Base-by-base conservation (phyloP, 306 rosid species). In the Erythrophleum fordii region DNA sequence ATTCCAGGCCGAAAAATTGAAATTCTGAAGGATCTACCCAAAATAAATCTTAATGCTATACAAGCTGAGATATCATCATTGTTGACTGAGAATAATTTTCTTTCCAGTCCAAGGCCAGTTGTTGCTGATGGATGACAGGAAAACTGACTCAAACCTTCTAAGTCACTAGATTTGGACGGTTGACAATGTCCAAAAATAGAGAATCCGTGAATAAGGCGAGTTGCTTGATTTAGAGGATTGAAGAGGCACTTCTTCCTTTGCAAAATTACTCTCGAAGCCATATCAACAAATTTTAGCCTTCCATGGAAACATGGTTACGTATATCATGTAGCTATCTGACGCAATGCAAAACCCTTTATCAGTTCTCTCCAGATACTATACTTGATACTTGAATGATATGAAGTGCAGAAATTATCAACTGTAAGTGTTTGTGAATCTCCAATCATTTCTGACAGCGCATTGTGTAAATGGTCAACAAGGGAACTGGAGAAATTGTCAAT, bases 181-280 rank as follows among this genome's bases (percentile, higher is more conserved):
- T 75, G 80, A 44, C 22, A 67, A 64, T 65, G 82, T 52, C 75
- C 80, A 29, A 80, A 52, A 58, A 55, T 56, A 26, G 91, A 81
- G 82, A 87, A 71, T 84, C 83, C 87, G 82, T 41, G 80, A 82
- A 72, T 48, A 76, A 52, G n/a, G 23, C 79, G 77, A 64, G 60
- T 37, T 23, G 51, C 26, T 44, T 69, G 84, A 62, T 12, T 45
- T 10, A 75, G 28, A 6, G 75, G 46, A 17, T 49, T 79, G 44
- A 79, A 79, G 52, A 80, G 56, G 76, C 5, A 69, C 41, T 86
- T 88, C 62, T 77, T 91, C 81, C 89, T 85, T 56, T 83, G 81
- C 68, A 89, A 81, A 83, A 93, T 78, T 37, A 88, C 89, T 61
- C 81, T 82, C 9, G 89, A 88, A 69, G 97, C 93, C 97, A 91